Evolutionary conservation across 257 asterid genomes (phyloP).

Genomic region (Rehmannia glutinosa): DNA sequence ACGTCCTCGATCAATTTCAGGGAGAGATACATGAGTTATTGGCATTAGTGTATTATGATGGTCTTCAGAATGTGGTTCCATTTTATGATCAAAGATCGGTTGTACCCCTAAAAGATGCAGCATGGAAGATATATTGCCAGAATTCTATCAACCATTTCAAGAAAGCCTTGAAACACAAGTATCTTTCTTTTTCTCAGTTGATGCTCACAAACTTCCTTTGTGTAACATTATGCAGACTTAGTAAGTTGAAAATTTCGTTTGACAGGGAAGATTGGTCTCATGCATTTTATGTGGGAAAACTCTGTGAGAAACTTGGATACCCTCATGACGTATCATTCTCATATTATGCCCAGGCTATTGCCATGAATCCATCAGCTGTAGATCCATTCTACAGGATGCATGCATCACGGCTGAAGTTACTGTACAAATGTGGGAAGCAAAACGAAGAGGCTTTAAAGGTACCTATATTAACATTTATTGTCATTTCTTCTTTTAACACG

Average conservation of each 20-base stretch:
- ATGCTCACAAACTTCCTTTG: constrained; percentile 22
- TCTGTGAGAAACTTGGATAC: constrained; percentile 86
- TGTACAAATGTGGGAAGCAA: constrained; percentile 66
- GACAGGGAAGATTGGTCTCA: constrained; percentile 97
- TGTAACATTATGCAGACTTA: constrained; percentile 18
- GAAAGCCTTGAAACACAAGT: constrained; percentile 85
- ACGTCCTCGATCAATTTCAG: constrained; percentile 41
- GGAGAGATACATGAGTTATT: constrained; percentile 95
- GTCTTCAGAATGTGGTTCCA: constrained; percentile 96
- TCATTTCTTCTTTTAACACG: background rate
- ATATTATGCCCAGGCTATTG: constrained; percentile 77
- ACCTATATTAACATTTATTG: too few relatives aligned
- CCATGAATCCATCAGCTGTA: constrained; percentile 86
- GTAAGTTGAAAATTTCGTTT: constrained; percentile 14
- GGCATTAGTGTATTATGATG: constrained; percentile 94
- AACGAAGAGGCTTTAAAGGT: constrained; percentile 78
- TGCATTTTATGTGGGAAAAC: constrained; percentile 92
- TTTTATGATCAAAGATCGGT: constrained; percentile 86
- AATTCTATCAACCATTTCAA: constrained; percentile 85
- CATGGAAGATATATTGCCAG: constrained; percentile 84
- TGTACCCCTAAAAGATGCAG: constrained; percentile 61
- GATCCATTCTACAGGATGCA: constrained; percentile 98
- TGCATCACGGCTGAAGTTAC: constrained; percentile 94
- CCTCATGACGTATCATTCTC: constrained; percentile 59
- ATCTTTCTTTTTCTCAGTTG: constrained; percentile 28